Percentiles rank a stretch among this genome's conserved stretches.
These are phyloP conservation scores for Kluyveromyces aestuarii DNA, from an alignment of 805 yeast species.

Conservation along the genomic window DNA sequence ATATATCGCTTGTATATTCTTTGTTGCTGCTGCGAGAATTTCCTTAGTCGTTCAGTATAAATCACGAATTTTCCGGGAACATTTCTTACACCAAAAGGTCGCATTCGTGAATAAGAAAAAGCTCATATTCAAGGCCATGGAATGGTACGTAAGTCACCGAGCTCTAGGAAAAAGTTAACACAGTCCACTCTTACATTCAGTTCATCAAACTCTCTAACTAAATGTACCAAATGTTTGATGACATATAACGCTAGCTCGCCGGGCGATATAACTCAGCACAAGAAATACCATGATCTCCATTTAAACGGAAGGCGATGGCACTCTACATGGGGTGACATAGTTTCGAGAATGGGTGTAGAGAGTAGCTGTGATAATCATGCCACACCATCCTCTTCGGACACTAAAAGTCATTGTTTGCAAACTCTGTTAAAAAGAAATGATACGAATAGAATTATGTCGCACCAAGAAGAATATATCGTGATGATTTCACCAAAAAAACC, in stretches of 20 bases:
- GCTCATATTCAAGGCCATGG: too few relatives aligned
- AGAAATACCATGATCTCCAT: conserved; percentile 41
- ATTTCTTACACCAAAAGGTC: too few relatives aligned
- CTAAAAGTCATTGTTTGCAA: not conserved
- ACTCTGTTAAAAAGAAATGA: not conserved
- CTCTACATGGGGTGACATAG: conserved; percentile 26
- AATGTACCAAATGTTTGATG: conserved; percentile 24
- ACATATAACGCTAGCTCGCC: conserved; percentile 13
- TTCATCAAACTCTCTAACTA: not conserved
- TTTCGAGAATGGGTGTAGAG: conserved; percentile 5
- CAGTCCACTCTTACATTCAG: not conserved
- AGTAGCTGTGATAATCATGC: not conserved
- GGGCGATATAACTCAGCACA: conserved; percentile 30
- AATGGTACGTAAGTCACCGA: too few relatives aligned
- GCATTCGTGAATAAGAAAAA: too few relatives aligned
- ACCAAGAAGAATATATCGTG: conserved; percentile 23
- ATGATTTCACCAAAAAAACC: conserved; percentile 28
- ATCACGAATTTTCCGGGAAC: too few relatives aligned
- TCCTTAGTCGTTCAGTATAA: too few relatives aligned
- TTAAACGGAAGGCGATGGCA: conserved; percentile 45
- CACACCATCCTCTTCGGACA: not conserved
- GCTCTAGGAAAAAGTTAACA: not conserved
- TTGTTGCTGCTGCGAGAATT: too few relatives aligned
- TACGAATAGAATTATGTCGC: not conserved
- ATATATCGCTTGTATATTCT: too few relatives aligned